Base-by-base conservation (phyloP, 345 rosid species). In the Lenwebbia sp. region DNA sequence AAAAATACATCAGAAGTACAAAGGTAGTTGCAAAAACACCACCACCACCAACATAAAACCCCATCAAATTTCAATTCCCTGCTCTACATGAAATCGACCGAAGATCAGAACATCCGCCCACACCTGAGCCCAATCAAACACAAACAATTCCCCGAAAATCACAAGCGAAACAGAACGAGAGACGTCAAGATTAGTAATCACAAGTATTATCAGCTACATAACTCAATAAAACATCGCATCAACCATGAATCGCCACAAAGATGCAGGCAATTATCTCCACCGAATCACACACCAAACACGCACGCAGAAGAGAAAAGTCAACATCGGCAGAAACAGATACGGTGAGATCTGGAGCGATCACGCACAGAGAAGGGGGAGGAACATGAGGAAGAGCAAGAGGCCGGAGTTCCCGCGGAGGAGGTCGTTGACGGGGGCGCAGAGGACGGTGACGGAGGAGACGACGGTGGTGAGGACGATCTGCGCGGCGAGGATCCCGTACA, bases 391-490 rank as follows among this genome's bases (percentile, higher is more conserved):
- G 84, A 96, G 89, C 85, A 96, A 92, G 88, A 97, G 90, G 49
- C 98, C 98, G 6, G 95, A 89, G 84, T 91, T 94, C 53, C 95
- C 97, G 54, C 91, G 87, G 83, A 96, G 95, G 56, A 95, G 92
- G 50, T 91, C 89, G 88, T 92, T 95, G 86, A 97, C 89, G 7
- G 99, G 94, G 83, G 96, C 87, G 84, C 89, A 94, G 60, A 96
- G 93, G 25, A 95, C 93, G 84, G 95, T 92, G 55, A 89, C 84
- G 83, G 96, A 90, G 84, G 99, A 93, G 87, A 97, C 93, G 84
- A 92, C 51, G 85, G 99, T 97, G 87, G 99, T 96, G 82, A 97
- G 92, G 49, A 96, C 89, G 85, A 97, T 89, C 95, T 97, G 99
- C 1, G 92, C 96, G 1, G 98, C 86, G 40, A 97, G 91, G 85